Conservation (phyloP, 2,329 filamentous ascomycete species). For the Aspergillus texensis region DNA sequence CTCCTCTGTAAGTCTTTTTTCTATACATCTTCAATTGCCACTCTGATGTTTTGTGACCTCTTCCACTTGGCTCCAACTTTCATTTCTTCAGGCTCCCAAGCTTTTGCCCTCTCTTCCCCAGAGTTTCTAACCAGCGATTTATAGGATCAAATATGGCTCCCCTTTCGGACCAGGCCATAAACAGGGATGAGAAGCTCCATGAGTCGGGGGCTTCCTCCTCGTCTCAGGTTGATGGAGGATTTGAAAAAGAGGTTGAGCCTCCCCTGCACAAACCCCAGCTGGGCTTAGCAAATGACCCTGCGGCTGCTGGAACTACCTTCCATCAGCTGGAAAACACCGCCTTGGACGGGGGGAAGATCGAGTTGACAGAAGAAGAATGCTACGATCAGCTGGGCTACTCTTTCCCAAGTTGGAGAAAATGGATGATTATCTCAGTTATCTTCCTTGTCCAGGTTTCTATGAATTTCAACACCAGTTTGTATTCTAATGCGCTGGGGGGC, state of each 20-base stretch:
- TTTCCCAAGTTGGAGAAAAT: conserved; percentile 67
- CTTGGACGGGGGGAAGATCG: conserved; percentile 26
- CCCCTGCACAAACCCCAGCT: conserved; percentile 16
- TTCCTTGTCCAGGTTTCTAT: conserved; percentile 75
- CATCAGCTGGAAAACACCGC: conserved; percentile 30
- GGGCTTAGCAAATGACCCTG: conserved; percentile 14
- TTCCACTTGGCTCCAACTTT: neutral
- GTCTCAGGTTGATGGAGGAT: conserved; percentile 32
- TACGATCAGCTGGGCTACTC: conserved; percentile 67
- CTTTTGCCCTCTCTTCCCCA: neutral
- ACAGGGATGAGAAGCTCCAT: conserved; percentile 29
- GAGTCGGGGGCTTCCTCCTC: conserved; percentile 38
- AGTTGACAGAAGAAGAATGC: conserved; percentile 60
- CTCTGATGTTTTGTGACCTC: neutral
- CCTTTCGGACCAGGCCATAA: conserved; percentile 19
- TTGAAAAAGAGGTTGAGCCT: conserved; percentile 18
- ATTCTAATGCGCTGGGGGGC: conserved; percentile 68
- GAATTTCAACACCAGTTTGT: conserved; percentile 78
- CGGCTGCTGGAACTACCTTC: conserved; percentile 19
- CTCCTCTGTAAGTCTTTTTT: neutral
- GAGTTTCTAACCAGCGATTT: neutral
- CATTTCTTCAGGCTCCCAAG: neutral
- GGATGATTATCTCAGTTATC: conserved; percentile 72
- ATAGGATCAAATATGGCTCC: conserved; percentile 23
- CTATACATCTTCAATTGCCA: neutral